phyloP scores from a whole-genome alignment of 2,329 filamentous ascomycete species.

The Tolypocladium ophioglossoides region DNA sequence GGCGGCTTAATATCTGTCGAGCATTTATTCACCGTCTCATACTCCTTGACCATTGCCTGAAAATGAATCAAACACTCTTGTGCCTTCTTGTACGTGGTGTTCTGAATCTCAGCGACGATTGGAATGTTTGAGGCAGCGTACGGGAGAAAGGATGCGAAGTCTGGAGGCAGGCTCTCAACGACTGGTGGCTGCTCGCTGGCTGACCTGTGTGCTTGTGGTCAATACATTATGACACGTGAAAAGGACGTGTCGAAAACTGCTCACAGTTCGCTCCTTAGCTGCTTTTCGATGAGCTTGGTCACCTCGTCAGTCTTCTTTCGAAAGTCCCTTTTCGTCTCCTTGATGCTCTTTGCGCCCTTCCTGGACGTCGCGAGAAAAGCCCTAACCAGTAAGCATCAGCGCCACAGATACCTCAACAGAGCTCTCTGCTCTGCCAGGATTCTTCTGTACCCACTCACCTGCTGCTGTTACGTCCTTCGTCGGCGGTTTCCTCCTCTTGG shows the following conservation, averaged over 20 bases:
- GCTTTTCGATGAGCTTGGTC: constrained; percentile 10
- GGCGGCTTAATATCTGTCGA: constrained; percentile 12
- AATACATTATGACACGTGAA: not conserved
- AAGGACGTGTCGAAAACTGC: not conserved
- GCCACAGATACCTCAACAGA: not conserved
- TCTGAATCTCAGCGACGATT: not conserved
- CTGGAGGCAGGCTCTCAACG: not conserved
- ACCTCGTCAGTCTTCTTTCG: constrained; percentile 11
- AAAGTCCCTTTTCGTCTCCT: constrained; percentile 12
- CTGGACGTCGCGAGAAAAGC: constrained; percentile 1
- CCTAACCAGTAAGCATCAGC: not conserved
- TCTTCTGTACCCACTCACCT: not conserved
- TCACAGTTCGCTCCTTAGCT: constrained; percentile 2
- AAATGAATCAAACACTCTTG: constrained; percentile 7
- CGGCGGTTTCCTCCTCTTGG: not conserved
- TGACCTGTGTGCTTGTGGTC: not conserved
- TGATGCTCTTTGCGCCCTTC: constrained; percentile 5
- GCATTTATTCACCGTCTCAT: constrained; percentile 11
- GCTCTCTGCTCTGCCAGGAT: not conserved
- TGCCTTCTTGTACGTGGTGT: constrained; percentile 1
- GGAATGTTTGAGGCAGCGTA: not conserved
- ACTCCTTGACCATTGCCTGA: constrained; percentile 10
- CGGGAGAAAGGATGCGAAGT: not conserved
- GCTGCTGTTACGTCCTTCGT: not conserved
- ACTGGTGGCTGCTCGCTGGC: not conserved